Evolutionary conservation across 352 stramenopile species (phyloP).

Genomic region (Globisporangium nodosum): DNA sequence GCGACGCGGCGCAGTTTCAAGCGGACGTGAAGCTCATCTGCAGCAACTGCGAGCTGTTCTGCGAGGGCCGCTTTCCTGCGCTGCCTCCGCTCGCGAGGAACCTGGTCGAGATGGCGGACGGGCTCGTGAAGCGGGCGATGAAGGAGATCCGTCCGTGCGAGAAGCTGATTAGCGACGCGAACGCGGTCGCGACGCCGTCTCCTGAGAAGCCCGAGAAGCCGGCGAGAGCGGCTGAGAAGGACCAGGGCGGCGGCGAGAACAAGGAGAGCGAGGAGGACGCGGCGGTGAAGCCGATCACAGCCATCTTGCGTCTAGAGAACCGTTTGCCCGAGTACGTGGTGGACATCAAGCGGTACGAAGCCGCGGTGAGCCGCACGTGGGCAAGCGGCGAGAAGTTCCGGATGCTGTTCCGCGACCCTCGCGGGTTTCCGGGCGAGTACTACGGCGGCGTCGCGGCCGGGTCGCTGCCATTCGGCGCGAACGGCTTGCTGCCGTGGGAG

Average conservation of each 20-base stretch:
- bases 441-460: conserved; percentile 62
- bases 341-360: conserved; percentile 60
- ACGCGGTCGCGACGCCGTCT: conserved; percentile 1
- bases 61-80: conserved; percentile 69
- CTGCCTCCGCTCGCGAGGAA: conserved; percentile 69
- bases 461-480: conserved; percentile 48
- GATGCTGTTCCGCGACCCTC: conserved; percentile 71
- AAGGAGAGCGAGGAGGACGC: conserved; percentile 13
- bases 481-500: conserved; percentile 77
- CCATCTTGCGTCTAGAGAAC: conserved; percentile 80
- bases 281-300: conserved; percentile 29
- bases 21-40: conserved; percentile 64
- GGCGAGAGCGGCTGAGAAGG: not conserved
- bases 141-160: conserved; percentile 65
- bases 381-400: conserved; percentile 62
- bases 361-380: conserved; percentile 52
- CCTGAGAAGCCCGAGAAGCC: conserved; percentile 5
- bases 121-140: conserved; percentile 56
- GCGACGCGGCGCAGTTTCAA: conserved; percentile 44
- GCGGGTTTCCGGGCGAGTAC: conserved; percentile 66
- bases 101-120: conserved; percentile 57
- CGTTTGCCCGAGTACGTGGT: conserved; percentile 33
- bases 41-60: conserved; percentile 79
- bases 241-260: not conserved
- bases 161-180: conserved; percentile 15